phyloP scores from a whole-genome alignment of 176 grass and related monocot species.

The Echinochloa phyllopogon region DNA sequence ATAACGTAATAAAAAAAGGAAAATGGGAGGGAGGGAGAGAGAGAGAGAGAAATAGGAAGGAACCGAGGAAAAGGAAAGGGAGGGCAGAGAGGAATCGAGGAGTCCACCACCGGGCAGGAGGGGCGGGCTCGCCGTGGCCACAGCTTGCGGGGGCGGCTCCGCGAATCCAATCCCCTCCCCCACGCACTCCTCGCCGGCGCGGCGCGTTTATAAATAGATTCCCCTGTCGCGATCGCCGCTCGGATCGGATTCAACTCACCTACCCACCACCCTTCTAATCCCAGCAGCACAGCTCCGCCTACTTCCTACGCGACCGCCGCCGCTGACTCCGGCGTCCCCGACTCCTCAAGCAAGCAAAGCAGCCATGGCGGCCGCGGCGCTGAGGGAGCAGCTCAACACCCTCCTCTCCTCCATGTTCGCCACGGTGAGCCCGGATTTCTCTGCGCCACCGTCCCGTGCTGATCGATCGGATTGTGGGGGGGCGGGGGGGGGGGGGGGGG shows the following conservation, averaged over 20 bases:
- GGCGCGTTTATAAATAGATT: slow-evolving; percentile 34
- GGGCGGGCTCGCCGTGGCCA: slow-evolving; percentile 23
- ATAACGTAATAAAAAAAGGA: neutral
- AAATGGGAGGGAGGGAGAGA: neutral
- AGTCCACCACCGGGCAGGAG: neutral
- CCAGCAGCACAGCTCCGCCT: neutral
- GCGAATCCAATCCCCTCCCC: slow-evolving; percentile 23
- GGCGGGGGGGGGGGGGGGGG: no score
- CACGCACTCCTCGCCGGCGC: neutral
- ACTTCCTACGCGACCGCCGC: neutral
- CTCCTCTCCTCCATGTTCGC: slow-evolving; percentile 64
- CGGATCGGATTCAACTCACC: slow-evolving; percentile 37
- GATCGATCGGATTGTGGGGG: neutral
- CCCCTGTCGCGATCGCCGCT: slow-evolving; percentile 5
- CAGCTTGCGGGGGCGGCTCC: neutral
- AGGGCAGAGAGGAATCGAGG: neutral
- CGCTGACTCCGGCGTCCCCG: neutral
- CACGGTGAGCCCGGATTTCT: slow-evolving; percentile 17
- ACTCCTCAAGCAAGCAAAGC: neutral
- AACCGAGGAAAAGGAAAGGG: neutral
- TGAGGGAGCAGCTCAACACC: slow-evolving; percentile 61
- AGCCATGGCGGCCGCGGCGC: slow-evolving; percentile 56
- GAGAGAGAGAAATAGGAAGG: neutral
- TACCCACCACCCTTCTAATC: neutral
- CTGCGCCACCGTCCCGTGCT: neutral